Evolutionary conservation across 1,284 basidiomycete species (phyloP), one percentile per base, ranked within the genome.

Genomic region (Sporisorium iseilematis-ciliati): DNA sequence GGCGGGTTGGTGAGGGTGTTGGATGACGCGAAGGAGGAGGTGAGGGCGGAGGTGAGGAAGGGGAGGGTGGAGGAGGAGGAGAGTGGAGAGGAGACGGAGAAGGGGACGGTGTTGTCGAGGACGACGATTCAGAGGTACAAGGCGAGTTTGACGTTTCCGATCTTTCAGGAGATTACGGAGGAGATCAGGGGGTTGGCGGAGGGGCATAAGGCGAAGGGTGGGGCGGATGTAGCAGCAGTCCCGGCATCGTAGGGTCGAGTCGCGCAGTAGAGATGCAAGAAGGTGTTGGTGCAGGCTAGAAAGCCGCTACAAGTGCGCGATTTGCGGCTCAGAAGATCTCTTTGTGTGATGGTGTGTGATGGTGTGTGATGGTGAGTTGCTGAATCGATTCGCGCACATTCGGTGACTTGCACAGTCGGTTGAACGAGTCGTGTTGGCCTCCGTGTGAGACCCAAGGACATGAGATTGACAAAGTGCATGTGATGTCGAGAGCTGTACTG

Each of bases 1-100:
- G 92, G 93, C 0, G 93, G 93, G 77, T 89, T 99, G 26, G 95
- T 97, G 51, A 90, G 90, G 25, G 86, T 98, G 51, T 86, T 99
- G 78, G 96, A 99, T 82, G 92, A 91, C 23, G 91, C 88, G 0
- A 86, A 75, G 66, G 75, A 81, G 20, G 78, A 81, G 29, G 78
- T 73, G 0, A 49, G 60, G 14, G 54, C 43, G 38, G 20, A 50
- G 41, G 29, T 71, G 3, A 50, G 56, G 49, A 49, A 65, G 21
- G 52, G 57, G 23, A 31, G 54, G 0, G 65, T 71, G 23, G 58
- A 71, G 23, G 42, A 23, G n/a, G 25, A 43, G 18, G 58, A 33
- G n/a, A 18, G 16, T 8, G 35, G 31, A 18, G 49, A n/a, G 33
- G n/a, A 25, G 4, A 43, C 43, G 10, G 59, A 55, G 40, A 31